Conservation (phyloP, 1,284 basidiomycete genomes). For the Malassezia brasiliensis region DNA sequence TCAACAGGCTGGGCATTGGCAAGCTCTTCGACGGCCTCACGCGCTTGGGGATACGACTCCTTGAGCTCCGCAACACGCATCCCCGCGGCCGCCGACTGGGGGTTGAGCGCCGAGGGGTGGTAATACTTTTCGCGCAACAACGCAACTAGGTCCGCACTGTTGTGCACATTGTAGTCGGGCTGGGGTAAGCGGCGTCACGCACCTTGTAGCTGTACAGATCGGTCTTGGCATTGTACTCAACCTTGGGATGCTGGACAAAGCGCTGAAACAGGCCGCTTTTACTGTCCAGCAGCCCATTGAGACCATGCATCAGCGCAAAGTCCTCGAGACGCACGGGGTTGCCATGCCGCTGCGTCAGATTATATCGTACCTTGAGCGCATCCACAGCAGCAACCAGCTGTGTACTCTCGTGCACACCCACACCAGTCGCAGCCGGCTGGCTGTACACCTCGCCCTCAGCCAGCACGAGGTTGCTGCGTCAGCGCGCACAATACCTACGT, state of each 20-base stretch:
- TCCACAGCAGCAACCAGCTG: constrained; percentile 75
- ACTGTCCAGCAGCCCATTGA: constrained; percentile 58
- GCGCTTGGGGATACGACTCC: constrained; percentile 77
- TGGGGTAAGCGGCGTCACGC: constrained; percentile 50
- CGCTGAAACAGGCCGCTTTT: constrained; percentile 64
- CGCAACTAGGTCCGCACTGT: constrained; percentile 66
- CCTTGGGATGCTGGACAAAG: constrained; percentile 68
- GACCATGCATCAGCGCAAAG: constrained; percentile 65
- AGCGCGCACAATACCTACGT: constrained; percentile 9
- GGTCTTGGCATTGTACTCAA: constrained; percentile 68
- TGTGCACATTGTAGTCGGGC: constrained; percentile 78
- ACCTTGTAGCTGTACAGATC: constrained; percentile 69
- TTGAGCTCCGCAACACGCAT: constrained; percentile 73
- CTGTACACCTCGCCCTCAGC: constrained; percentile 56
- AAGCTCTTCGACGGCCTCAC: constrained; percentile 37
- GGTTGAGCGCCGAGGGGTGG: constrained; percentile 23
- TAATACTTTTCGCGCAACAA: constrained; percentile 55
- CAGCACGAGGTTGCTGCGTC: constrained; percentile 13
- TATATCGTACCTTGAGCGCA: constrained; percentile 56
- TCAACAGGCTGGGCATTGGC: constrained; percentile 52
- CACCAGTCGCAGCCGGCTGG: constrained; percentile 72
- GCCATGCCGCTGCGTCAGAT: constrained; percentile 55
- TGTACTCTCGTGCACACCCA: constrained; percentile 70
- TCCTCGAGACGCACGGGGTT: constrained; percentile 77
- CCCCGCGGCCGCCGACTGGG: constrained; percentile 50